Conservation (phyloP, 345 rosid species). For the Eucalyptus virginea region DNA sequence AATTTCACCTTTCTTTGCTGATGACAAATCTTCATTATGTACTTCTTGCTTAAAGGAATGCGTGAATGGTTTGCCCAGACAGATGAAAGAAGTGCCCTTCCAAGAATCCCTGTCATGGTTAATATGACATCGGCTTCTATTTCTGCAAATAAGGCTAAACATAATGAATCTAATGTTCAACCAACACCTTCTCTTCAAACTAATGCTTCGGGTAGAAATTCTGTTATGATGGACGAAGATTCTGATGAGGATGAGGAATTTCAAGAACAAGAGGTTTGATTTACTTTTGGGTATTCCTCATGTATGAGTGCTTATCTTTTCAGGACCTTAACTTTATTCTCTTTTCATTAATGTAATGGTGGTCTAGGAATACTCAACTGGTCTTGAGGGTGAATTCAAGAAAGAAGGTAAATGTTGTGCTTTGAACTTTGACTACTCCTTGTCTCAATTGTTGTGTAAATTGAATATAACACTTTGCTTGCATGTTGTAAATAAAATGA, state of each 20-base stretch:
- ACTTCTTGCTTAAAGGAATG: slow-evolving; percentile 37
- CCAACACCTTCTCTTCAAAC: slow-evolving; percentile 46
- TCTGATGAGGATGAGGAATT: slow-evolving; percentile 87
- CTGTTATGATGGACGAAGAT: slow-evolving; percentile 70
- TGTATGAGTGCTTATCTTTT: neutral
- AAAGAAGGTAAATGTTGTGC: slow-evolving; percentile 36
- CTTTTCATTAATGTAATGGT: neutral
- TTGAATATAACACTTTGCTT: neutral
- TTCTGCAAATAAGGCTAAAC: slow-evolving; percentile 32
- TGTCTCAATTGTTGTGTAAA: neutral
- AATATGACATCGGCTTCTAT: slow-evolving; percentile 80
- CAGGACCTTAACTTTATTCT: neutral
- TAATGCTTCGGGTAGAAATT: slow-evolving; percentile 47
- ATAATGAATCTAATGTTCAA: slow-evolving; percentile 19
- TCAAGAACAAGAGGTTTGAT: slow-evolving; percentile 81
- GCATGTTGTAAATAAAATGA: neutral
- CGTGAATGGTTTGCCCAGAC: slow-evolving; percentile 97
- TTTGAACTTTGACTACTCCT: neutral
- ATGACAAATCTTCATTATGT: neutral
- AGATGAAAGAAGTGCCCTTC: slow-evolving; percentile 88
- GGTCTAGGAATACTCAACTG: slow-evolving; percentile 1
- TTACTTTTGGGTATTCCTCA: neutral
- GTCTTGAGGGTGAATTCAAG: slow-evolving; percentile 38
- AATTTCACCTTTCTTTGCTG: neutral
- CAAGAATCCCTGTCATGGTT: slow-evolving; percentile 95